A percentile compares a stretch with the other conserved stretches of the same genome.
phyloP scores from a whole-genome alignment of 164 flowering plant genomes.

The Annona squamosa region DNA sequence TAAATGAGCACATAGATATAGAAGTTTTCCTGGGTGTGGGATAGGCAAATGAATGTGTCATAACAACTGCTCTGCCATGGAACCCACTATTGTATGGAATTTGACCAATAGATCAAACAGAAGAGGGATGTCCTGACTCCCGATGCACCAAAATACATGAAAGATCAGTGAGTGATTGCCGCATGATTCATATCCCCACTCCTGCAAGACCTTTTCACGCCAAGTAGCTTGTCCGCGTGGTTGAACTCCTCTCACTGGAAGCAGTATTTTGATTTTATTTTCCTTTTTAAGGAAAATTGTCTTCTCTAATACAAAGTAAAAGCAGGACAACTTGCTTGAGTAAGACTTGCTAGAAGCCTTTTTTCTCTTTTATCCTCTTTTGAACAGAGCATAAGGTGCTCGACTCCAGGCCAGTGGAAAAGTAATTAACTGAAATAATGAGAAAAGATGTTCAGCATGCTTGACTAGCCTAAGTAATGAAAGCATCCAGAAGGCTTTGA shows the following conservation, averaged over 20 bases:
- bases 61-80: neutral
- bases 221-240: neutral
- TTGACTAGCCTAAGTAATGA: neutral
- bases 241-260: neutral
- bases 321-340: neutral
- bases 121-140: neutral
- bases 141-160: neutral
- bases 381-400: neutral
- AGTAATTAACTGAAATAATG: neutral
- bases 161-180: neutral
- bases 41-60: neutral
- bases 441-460: neutral
- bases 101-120: neutral
- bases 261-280: too few species aligned
- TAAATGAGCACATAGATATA: neutral
- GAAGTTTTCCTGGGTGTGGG: neutral
- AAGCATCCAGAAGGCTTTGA: neutral
- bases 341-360: neutral
- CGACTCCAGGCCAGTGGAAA: neutral
- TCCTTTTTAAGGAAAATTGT: neutral
- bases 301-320: neutral
- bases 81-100: neutral
- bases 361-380: neutral
- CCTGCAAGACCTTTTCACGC: neutral
- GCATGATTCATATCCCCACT: neutral